Evolutionary conservation across 2,329 filamentous ascomycete species (phyloP).

Genomic region (Fusarium devonianum): DNA sequence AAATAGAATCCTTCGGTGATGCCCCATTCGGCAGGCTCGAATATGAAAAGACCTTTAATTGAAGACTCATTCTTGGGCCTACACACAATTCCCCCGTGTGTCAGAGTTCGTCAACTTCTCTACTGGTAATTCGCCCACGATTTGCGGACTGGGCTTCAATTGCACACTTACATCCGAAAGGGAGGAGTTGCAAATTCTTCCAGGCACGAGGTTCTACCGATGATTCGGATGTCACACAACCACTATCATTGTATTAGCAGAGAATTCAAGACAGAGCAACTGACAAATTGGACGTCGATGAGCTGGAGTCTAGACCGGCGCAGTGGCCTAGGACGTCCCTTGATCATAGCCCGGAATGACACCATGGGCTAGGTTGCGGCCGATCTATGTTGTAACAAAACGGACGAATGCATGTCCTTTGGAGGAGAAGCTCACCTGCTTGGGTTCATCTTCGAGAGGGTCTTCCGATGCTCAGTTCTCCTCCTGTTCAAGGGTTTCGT

Average conservation of each 20-base stretch:
- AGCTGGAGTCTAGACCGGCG: too few relatives aligned
- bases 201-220: background rate
- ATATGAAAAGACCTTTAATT: background rate
- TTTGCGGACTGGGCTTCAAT: background rate
- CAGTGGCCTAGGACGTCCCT: too few relatives aligned
- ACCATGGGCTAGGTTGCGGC: too few relatives aligned
- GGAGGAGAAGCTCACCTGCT: slow-evolving; percentile 1
- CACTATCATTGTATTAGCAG: background rate
- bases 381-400: too few relatives aligned
- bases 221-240: background rate
- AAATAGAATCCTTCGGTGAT: slow-evolving; percentile 5
- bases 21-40: background rate
- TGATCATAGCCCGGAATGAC: too few relatives aligned
- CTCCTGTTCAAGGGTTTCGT: background rate
- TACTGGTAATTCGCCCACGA: too few relatives aligned
- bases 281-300: too few relatives aligned
- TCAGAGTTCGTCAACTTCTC: background rate
- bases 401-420: too few relatives aligned
- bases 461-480: background rate
- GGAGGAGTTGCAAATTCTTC: background rate
- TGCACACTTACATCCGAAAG: background rate
- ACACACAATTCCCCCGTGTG: too few relatives aligned
- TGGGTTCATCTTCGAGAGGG: slow-evolving; percentile 6
- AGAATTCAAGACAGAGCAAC: too few relatives aligned
- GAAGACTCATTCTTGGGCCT: slow-evolving; percentile 2